A percentile compares a stretch with the other conserved stretches of the same genome.
These are phyloP conservation scores for Meredithiella fracta DNA, from an alignment of 2,329 filamentous ascomycete genomes.

Conservation along the genomic window DNA sequence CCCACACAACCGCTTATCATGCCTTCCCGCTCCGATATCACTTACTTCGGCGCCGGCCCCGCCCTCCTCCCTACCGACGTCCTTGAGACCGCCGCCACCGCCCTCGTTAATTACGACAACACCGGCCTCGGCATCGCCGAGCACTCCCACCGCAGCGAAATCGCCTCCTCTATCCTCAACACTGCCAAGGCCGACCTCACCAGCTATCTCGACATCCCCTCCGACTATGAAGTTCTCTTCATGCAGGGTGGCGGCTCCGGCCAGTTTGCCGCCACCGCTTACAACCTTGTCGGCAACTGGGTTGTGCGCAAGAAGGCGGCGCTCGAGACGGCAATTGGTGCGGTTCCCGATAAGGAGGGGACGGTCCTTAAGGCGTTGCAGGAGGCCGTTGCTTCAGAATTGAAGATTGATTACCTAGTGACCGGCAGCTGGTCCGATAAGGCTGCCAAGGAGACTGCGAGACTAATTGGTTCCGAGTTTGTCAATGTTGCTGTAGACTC, in stretches of 20 bases:
- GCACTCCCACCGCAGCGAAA: conserved; percentile 71
- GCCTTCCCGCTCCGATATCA: conserved; percentile 57
- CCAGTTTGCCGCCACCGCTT: conserved; percentile 67
- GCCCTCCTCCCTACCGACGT: conserved; percentile 71
- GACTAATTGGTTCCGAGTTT: conserved; percentile 59
- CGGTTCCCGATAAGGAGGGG: conserved; percentile 28
- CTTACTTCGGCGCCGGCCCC: conserved; percentile 82
- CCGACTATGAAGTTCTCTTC: conserved; percentile 76
- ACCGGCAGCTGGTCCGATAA: conserved; percentile 83
- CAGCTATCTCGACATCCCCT: conserved; percentile 62
- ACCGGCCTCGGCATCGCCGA: conserved; percentile 77
- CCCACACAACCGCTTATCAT: conserved; percentile 26
- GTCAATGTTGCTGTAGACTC: conserved; percentile 67
- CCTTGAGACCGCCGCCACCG: conserved; percentile 57
- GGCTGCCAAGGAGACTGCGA: conserved; percentile 64
- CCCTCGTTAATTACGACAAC: conserved; percentile 65
- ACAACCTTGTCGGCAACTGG: conserved; percentile 75
- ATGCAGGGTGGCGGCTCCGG: conserved; percentile 77
- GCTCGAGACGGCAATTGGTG: conserved; percentile 38
- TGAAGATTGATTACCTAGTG: conserved; percentile 78
- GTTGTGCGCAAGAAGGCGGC: conserved; percentile 49
- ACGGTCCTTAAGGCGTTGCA: conserved; percentile 36
- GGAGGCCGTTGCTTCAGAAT: conserved; percentile 46
- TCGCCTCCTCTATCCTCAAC: conserved; percentile 64
- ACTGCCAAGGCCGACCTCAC: conserved; percentile 60